Evolutionary conservation across 768 basidiomycete genomes (phyloP), one percentile per base, ranked within the genome.

Genomic region (Suillus variegatus): DNA sequence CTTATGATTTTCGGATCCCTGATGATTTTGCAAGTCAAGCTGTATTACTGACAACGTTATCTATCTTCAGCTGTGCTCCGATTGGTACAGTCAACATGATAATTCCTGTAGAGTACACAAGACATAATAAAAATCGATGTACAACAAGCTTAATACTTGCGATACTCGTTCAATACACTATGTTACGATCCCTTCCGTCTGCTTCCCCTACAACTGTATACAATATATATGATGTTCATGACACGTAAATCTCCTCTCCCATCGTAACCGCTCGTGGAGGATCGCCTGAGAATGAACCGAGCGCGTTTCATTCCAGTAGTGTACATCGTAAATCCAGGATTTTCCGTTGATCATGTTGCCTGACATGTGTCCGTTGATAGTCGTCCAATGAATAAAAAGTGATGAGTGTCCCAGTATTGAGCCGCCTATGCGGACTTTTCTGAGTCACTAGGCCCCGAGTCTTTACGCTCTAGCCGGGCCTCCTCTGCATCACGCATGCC

Each of bases 401-500:
- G 9, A 60, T 43, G 35, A 43, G 54, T 35, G 7, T 16, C 41
- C 8, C 14, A 51, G 52, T 20, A 9, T 20, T 4, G 13, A 51
- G 20, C 20, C 51, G 18, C 56, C 41, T 63, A 62, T 68, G 25
- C 47, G 60, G 14, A 58, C 49, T 6, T 61, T 43, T 43, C 41
- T 40, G 71, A 67, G 13, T 58, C 20, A 16, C 25, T 69, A 5
- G 64, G 60, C 0, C 58, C 61, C 40, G 68, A 74, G 28, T 0
- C 7, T 63, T 69, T 69, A 66, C 46, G 6, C 14, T n/a, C 67
- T 40, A 62, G 28, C 58, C 54, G 40, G 25, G 43, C 79, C 66
- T 80, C 76, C 67, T 88, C 86, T 3, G 78, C 80, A 4, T 69
- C 65, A 22, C 76, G 74, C 51, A 86, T 68, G 16, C 79, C 80